Percentiles rank a stretch among this genome's conserved stretches.
phyloP scores from a whole-genome alignment of 2,329 filamentous ascomycete genomes.

The Alternaria dauci region DNA sequence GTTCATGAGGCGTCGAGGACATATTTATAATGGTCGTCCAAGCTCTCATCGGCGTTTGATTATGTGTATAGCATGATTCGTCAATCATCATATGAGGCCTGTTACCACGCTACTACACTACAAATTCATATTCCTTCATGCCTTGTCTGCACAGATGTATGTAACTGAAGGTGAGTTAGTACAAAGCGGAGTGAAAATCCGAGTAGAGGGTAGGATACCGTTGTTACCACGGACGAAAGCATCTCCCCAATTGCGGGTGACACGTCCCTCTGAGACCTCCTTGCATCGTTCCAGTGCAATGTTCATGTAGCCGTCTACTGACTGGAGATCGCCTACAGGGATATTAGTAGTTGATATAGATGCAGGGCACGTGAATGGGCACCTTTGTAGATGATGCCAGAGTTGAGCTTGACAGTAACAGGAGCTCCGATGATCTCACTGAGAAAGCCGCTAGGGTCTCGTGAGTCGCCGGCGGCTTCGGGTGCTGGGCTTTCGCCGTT shows the following conservation, averaged over 20 bases:
- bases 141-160: conserved; percentile 45
- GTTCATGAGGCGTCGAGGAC: neutral
- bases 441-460: conserved; percentile 92
- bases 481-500: conserved; percentile 70
- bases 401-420: conserved; percentile 97
- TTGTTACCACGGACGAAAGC: conserved; percentile 97
- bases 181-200: neutral
- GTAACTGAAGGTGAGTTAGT: conserved; percentile 34
- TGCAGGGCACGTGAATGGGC: conserved; percentile 17
- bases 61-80: conserved; percentile 1
- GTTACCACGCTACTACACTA: neutral
- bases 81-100: neutral
- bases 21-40: neutral
- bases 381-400: conserved; percentile 99
- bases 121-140: conserved; percentile 15
- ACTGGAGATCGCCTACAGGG: conserved; percentile 83
- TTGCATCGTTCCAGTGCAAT: conserved; percentile 96
- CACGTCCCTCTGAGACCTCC: conserved; percentile 86
- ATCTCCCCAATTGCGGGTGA: conserved; percentile 87
- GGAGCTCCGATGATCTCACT: conserved; percentile 93
- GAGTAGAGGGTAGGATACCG: conserved; percentile 62
- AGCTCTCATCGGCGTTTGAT: conserved; percentile 3
- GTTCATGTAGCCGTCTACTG: conserved; percentile 99
- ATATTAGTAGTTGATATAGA: conserved; percentile 14
- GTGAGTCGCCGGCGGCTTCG: conserved; percentile 75